Evolutionary conservation across 768 basidiomycete genomes (phyloP).

Genomic region (Mycena rebaudengoi): DNA sequence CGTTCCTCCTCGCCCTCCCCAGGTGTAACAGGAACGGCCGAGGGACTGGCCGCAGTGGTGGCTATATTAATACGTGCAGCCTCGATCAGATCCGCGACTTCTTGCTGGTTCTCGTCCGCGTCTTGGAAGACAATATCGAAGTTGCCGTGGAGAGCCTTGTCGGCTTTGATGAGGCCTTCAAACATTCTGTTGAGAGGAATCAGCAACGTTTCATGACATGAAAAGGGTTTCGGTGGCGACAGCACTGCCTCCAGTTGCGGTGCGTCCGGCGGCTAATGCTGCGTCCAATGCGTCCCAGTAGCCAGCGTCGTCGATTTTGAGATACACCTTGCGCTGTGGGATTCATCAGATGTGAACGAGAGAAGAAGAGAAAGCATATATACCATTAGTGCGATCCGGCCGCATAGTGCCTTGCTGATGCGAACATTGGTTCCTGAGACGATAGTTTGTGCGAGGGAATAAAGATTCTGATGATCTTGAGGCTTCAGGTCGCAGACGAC

Average conservation of each 20-base stretch:
- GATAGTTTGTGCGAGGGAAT: not conserved
- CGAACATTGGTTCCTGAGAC: not conserved
- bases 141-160: not conserved
- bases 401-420: not conserved
- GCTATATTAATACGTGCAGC: too few relatives aligned
- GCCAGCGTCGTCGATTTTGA: not conserved
- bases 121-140: conserved; percentile 1
- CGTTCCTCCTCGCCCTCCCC: too few relatives aligned
- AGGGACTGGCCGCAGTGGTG: too few relatives aligned
- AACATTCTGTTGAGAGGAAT: not conserved
- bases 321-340: not conserved
- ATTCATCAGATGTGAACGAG: not conserved
- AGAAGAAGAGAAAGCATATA: not conserved
- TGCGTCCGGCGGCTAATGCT: not conserved
- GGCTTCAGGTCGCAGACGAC: not conserved
- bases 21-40: too few relatives aligned
- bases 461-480: not conserved
- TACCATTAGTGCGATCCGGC: conserved; percentile 3
- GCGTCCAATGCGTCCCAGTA: not conserved
- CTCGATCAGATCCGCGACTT: not conserved
- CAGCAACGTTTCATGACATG: not conserved
- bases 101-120: not conserved
- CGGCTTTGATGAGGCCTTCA: not conserved
- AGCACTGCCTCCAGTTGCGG: not conserved
- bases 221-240: not conserved